Evolutionary conservation across 352 stramenopile genomes (phyloP), one percentile per base, ranked within the genome.

Genomic region (Albugo laibachii): DNA sequence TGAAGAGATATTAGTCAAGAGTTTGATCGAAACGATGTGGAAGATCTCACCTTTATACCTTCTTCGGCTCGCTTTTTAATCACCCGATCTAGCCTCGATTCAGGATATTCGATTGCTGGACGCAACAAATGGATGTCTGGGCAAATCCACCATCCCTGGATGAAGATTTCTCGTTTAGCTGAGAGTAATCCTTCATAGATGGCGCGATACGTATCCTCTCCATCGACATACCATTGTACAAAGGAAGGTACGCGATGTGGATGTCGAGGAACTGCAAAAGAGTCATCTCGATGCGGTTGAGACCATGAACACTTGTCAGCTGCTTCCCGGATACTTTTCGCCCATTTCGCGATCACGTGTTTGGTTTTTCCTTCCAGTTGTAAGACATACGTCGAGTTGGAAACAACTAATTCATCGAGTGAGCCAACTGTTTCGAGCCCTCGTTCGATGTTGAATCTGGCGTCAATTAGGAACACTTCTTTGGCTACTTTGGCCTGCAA

Each of bases 121-220:
- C 83, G 80, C 14, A 75, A 49, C 31, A 95, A 55, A 51, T 86
- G 68, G n/a, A 92, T 82, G 5, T 63, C 83, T 5, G 80, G 80
- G 43, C 73, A 84, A 15, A 93, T 75, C 76, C 83, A 93, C 83
- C 83, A 95, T 3, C 76, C 83, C 11, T 79, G 76, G 42, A 95
- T 91, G 48, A 92, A 94, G 47, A 95, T 92, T 56, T 93, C 68
- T 50, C 80, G 85, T 40, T 52, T 73, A 4, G 83, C 82, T 1
- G 53, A 54, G 13, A 55, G 44, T 2, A 95, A 62, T 5, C 50
- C 68, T 19, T 80, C 58, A 47, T 76, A 81, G 11, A 94, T 87
- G 31, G 80, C 64, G 40, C 66, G 65, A 43, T 82, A 92, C 1
- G 78, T 63, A 41, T 69, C 64, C 15, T 69, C 64, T n/a, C 78